Percentiles rank a stretch among this genome's conserved stretches.
Conservation (phyloP, 805 yeast genomes). For the Yamadazyma sp. region DNA sequence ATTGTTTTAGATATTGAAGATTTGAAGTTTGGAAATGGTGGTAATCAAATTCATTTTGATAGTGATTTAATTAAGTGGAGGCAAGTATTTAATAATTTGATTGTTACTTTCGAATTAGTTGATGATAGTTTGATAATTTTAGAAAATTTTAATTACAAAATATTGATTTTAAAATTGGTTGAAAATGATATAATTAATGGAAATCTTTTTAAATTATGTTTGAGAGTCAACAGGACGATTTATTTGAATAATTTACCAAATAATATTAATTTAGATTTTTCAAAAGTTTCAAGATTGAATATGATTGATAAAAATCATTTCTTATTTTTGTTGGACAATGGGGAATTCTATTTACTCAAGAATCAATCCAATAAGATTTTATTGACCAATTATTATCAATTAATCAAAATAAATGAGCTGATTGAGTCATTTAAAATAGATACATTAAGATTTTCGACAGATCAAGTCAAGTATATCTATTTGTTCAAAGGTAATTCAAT, state of each 20-base stretch:
- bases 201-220: slow-evolving; percentile 22
- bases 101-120: slow-evolving; percentile 8
- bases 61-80: slow-evolving; percentile 40
- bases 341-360: slow-evolving; percentile 37
- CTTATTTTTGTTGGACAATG: slow-evolving; percentile 32
- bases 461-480: slow-evolving; percentile 18
- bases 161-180: slow-evolving; percentile 9
- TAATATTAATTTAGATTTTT: slow-evolving; percentile 17
- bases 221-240: slow-evolving; percentile 29
- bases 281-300: slow-evolving; percentile 19
- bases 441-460: slow-evolving; percentile 16
- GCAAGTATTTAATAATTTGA: slow-evolving; percentile 5
- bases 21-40: slow-evolving; percentile 33
- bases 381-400: slow-evolving; percentile 23
- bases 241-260: slow-evolving; percentile 27
- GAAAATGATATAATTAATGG: slow-evolving; percentile 7
- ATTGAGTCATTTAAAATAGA: slow-evolving; percentile 33
- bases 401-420: slow-evolving; percentile 25
- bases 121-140: slow-evolving; percentile 9
- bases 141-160: slow-evolving; percentile 7
- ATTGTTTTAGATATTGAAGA: slow-evolving; percentile 29
- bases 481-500: slow-evolving; percentile 39
- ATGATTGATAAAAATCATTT: slow-evolving; percentile 31
- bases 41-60: slow-evolving; percentile 31
- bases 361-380: slow-evolving; percentile 22